Percentiles rank a stretch among this genome's conserved stretches.
Conservation (phyloP, 129 eudicot genomes). For the Pseudognaphalium luteoalbum region DNA sequence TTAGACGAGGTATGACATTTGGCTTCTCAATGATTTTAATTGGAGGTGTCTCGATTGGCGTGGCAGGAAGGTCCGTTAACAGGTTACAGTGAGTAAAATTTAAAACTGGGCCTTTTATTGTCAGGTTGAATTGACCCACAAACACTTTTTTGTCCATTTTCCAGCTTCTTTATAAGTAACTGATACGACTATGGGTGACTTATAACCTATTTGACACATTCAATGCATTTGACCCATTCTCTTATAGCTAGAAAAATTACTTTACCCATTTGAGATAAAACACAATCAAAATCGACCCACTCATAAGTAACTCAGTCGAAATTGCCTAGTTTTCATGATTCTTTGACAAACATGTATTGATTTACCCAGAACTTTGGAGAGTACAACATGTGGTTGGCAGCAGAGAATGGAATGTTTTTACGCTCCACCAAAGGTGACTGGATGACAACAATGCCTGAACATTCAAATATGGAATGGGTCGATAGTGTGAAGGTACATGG, state of each 20-base stretch:
- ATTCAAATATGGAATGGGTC: conserved; percentile 87
- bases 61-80: neutral
- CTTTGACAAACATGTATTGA: neutral
- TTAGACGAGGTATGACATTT: conserved; percentile 59
- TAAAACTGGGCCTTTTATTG: neutral
- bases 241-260: neutral
- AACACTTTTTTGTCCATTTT: neutral
- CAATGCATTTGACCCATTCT: neutral
- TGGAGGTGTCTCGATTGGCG: neutral
- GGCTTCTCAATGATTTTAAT: neutral
- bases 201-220: neutral
- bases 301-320: neutral
- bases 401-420: conserved; percentile 18
- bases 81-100: too few species aligned
- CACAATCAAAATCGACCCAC: neutral
- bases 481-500: conserved; percentile 69
- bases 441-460: conserved; percentile 99
- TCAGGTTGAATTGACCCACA: neutral
- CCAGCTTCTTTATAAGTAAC: neutral
- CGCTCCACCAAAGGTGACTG: conserved; percentile 41
- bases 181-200: neutral
- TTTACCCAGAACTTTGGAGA: conserved; percentile 14
- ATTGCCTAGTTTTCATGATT: neutral
- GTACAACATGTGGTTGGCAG: conserved; percentile 21
- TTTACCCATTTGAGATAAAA: neutral